phyloP scores from a whole-genome alignment of 306 rosid species.

The Aeschynomene evenia region DNA sequence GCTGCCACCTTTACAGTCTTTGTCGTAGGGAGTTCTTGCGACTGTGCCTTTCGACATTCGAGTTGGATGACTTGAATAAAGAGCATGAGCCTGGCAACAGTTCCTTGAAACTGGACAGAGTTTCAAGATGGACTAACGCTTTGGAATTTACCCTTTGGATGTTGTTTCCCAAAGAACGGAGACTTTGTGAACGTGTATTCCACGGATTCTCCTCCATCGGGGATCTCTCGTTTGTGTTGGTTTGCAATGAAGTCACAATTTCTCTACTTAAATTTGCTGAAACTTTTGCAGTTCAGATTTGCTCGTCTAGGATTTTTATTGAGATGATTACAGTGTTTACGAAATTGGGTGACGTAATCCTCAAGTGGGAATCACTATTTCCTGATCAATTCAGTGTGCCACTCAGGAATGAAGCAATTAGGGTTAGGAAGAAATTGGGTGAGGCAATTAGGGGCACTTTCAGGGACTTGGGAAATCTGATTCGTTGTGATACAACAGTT shows the following conservation, averaged over 20 bases:
- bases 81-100: no score
- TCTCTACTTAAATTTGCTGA: conserved; percentile 58
- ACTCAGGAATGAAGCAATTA: neutral
- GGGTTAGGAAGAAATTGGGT: neutral
- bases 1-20: conserved; percentile 52
- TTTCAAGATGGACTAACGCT: conserved; percentile 43
- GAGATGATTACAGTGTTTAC: conserved; percentile 49
- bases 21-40: conserved; percentile 66
- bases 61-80: conserved; percentile 40
- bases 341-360: conserved; percentile 51
- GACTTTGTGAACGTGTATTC: conserved; percentile 64
- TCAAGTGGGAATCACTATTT: conserved; percentile 18
- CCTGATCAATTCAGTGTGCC: conserved; percentile 49
- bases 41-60: conserved; percentile 53
- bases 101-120: no score
- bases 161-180: conserved; percentile 66
- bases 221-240: conserved; percentile 63
- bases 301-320: conserved; percentile 44
- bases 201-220: conserved; percentile 53
- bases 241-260: conserved; percentile 54
- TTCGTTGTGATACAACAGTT: neutral
- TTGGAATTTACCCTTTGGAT: conserved; percentile 36
- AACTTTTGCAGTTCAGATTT: conserved; percentile 46
- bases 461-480: conserved; percentile 46
- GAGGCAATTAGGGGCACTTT: neutral